phyloP scores from a whole-genome alignment of 345 rosid species.

The Moringa oleifera region DNA sequence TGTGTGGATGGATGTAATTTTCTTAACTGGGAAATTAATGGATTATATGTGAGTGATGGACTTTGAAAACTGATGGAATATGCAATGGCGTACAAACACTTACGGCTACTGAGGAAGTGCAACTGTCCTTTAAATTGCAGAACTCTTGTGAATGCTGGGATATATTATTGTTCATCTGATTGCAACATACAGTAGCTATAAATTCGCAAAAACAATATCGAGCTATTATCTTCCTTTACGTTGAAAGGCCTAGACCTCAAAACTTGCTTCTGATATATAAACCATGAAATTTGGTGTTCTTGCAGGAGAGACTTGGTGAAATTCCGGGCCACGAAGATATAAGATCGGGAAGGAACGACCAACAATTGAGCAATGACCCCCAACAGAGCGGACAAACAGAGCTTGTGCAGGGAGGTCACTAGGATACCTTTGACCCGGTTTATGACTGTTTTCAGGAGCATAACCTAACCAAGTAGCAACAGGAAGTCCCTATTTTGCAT shows the following conservation, averaged over 20 bases:
- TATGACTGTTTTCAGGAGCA: conserved; percentile 17
- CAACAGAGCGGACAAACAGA: conserved; percentile 22
- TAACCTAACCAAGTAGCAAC: conserved; percentile 45
- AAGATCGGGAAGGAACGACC: conserved; percentile 40
- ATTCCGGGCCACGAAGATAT: conserved; percentile 46
- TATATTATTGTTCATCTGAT: background rate
- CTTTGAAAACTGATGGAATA: too few species aligned
- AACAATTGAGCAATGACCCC: conserved; percentile 29
- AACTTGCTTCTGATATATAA: background rate
- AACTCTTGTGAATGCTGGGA: background rate
- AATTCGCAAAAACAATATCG: too few species aligned
- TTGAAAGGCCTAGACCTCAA: conserved; percentile 1
- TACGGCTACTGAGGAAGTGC: too few species aligned
- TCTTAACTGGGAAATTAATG: too few species aligned
- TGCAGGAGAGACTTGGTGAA: conserved; percentile 77
- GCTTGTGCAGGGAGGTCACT: conserved; percentile 30
- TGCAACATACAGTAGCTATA: too few species aligned
- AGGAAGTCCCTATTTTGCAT: conserved; percentile 29
- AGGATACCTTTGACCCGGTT: conserved; percentile 12
- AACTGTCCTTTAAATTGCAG: background rate
- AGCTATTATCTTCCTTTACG: too few species aligned
- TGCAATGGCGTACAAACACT: too few species aligned
- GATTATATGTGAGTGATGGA: too few species aligned
- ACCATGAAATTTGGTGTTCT: background rate
- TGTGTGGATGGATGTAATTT: too few species aligned